A percentile compares a stretch with the other conserved stretches of the same genome.
These are phyloP conservation scores for Yamadazyma triangularis DNA, from an alignment of 1,139 yeast genomes.

Conservation along the genomic window DNA sequence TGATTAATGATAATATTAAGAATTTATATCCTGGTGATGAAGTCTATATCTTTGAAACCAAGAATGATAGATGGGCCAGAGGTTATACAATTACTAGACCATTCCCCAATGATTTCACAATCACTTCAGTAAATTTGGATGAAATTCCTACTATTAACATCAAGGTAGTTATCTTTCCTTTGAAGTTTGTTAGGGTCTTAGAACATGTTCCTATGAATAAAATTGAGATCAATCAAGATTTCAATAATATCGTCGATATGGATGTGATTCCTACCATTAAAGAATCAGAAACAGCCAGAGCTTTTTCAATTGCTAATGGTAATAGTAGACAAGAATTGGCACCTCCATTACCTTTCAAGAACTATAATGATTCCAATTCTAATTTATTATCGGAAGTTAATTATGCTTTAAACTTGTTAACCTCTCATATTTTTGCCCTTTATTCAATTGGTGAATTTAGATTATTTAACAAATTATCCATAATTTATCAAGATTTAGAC, in stretches of 20 bases:
- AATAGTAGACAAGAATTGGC: slow-evolving; percentile 13
- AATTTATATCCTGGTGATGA: slow-evolving; percentile 80
- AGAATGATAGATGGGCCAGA: slow-evolving; percentile 68
- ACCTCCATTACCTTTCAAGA: slow-evolving; percentile 53
- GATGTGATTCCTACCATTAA: slow-evolving; percentile 42
- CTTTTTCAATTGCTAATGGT: slow-evolving; percentile 25
- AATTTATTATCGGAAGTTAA: slow-evolving; percentile 51
- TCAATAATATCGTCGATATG: slow-evolving; percentile 27
- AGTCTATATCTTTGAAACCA: slow-evolving; percentile 69
- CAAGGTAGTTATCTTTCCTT: slow-evolving; percentile 57
- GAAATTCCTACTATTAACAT: slow-evolving; percentile 54
- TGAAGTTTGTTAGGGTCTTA: slow-evolving; percentile 42
- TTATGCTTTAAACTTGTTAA: slow-evolving; percentile 52
- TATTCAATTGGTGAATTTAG: slow-evolving; percentile 68
- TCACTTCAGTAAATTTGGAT: slow-evolving; percentile 57
- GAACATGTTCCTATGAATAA: slow-evolving; percentile 28
- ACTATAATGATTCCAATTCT: slow-evolving; percentile 24
- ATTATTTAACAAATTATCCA: slow-evolving; percentile 50
- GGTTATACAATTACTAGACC: slow-evolving; percentile 67
- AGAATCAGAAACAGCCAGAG: slow-evolving; percentile 37
- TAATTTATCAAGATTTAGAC: slow-evolving; percentile 56
- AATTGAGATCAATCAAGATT: slow-evolving; percentile 24
- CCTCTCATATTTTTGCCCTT: slow-evolving; percentile 63
- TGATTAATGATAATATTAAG: slow-evolving; percentile 37
- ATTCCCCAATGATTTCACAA: slow-evolving; percentile 63